phyloP scores from a whole-genome alignment of 805 yeast species.

The Lipomyces anomalus region DNA sequence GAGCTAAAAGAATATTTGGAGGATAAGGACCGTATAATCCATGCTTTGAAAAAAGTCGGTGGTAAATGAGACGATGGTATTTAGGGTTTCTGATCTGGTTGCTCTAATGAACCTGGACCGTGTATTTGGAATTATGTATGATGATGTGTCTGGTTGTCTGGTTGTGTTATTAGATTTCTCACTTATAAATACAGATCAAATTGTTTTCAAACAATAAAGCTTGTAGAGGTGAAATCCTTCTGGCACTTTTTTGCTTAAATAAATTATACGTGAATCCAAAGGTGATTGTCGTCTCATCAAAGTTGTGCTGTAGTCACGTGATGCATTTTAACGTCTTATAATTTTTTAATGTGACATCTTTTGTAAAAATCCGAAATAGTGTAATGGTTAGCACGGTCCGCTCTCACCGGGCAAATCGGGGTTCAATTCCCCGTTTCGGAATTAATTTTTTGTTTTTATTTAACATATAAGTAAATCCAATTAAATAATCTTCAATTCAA shows the following conservation, averaged over 20 bases:
- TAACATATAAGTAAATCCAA: too few species aligned
- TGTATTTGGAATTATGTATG: too few species aligned
- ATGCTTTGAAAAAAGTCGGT: constrained; percentile 61
- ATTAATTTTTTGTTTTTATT: constrained; percentile 1
- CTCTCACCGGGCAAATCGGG: constrained; percentile 25
- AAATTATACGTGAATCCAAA: not conserved
- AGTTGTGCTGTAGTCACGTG: not conserved
- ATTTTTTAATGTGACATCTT: not conserved
- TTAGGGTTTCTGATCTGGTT: constrained; percentile 3
- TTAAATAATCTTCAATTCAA: too few species aligned
- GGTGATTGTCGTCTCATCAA: not conserved
- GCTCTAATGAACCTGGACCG: too few species aligned
- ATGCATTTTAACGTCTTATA: not conserved
- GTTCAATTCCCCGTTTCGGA: constrained; percentile 24
- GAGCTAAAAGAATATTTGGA: constrained; percentile 57
- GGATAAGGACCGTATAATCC: constrained; percentile 74
- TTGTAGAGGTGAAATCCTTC: too few species aligned
- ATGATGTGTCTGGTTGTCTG: too few species aligned
- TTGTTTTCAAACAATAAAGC: too few species aligned
- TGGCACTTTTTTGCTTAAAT: too few species aligned
- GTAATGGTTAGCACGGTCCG: constrained; percentile 24
- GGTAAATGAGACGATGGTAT: constrained; percentile 45
- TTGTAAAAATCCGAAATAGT: constrained; percentile 16
- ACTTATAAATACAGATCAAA: too few species aligned
- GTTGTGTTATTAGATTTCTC: too few species aligned